Conservation (phyloP, 306 rosid genomes). For the Abrus pulchellus region DNA sequence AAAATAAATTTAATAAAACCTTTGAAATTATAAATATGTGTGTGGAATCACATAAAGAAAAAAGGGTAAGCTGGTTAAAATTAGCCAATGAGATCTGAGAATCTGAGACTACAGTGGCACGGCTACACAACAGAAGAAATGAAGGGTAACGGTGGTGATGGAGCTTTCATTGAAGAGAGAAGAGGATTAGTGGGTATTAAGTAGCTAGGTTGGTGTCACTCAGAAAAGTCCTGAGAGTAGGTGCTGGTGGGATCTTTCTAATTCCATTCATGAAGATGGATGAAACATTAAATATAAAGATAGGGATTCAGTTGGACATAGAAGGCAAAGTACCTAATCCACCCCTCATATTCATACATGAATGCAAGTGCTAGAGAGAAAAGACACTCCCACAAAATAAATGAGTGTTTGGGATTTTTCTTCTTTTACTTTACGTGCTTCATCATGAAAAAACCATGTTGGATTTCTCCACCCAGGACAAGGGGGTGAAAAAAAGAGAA, state of each 20-base stretch:
- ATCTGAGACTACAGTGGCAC: not conserved
- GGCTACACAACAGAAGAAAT: not conserved
- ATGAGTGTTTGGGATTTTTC: slow-evolving; percentile 14
- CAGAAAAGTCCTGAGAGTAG: slow-evolving; percentile 64
- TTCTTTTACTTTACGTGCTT: slow-evolving; percentile 47
- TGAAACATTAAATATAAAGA: slow-evolving; percentile 48
- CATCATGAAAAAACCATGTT: slow-evolving; percentile 53
- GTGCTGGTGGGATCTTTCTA: slow-evolving; percentile 59
- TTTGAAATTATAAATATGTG: not conserved
- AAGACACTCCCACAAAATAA: not conserved
- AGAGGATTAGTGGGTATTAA: slow-evolving; percentile 48
- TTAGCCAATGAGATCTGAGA: not conserved
- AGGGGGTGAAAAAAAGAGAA: slow-evolving; percentile 44
- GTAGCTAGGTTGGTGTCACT: slow-evolving; percentile 58
- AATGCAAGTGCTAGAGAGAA: not conserved
- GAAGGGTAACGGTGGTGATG: slow-evolving; percentile 37
- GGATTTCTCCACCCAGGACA: slow-evolving; percentile 51
- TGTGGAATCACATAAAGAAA: not conserved
- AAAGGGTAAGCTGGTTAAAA: not conserved
- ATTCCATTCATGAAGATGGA: slow-evolving; percentile 50
- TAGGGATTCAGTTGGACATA: slow-evolving; percentile 10
- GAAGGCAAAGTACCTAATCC: slow-evolving; percentile 44
- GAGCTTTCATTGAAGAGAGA: slow-evolving; percentile 52
- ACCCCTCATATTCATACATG: slow-evolving; percentile 10
- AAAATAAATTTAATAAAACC: too few relatives aligned